phyloP scores from a whole-genome alignment of 768 basidiomycete genomes.

The Mycena sanguinolenta region DNA sequence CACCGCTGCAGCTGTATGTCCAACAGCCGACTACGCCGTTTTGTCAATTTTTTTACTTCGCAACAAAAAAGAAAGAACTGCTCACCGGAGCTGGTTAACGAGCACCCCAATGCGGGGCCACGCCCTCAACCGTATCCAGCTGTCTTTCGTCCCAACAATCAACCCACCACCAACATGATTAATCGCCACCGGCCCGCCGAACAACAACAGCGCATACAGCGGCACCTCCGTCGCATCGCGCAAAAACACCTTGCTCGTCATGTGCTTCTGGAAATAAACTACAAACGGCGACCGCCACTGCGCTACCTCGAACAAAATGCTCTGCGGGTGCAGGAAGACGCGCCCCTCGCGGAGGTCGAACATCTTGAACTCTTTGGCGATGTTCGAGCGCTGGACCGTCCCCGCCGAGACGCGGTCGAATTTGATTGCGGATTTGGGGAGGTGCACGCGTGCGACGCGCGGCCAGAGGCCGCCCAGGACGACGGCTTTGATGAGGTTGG shows the following conservation, averaged over 20 bases:
- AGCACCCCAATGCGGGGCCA: conserved; percentile 94
- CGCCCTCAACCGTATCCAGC: conserved; percentile 74
- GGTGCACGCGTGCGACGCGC: conserved; percentile 79
- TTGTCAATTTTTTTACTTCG: not conserved
- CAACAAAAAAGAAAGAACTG: not conserved
- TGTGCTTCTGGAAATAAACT: conserved; percentile 85
- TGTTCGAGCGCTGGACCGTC: conserved; percentile 86
- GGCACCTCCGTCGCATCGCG: conserved; percentile 95
- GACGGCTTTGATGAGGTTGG: conserved; percentile 86
- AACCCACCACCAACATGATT: conserved; percentile 88
- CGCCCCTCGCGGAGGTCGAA: conserved; percentile 76
- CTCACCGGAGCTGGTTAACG: conserved; percentile 86
- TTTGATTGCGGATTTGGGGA: conserved; percentile 81
- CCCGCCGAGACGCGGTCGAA: conserved; percentile 91
- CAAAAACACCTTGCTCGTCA: conserved; percentile 87
- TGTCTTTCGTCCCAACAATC: conserved; percentile 67
- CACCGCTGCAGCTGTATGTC: conserved; percentile 71
- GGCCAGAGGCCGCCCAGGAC: conserved; percentile 92
- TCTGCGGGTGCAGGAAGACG: conserved; percentile 88
- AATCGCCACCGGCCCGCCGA: conserved; percentile 84
- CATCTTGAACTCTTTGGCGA: conserved; percentile 86
- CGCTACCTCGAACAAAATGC: conserved; percentile 79
- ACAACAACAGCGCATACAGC: conserved; percentile 86
- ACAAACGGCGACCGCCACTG: conserved; percentile 85
- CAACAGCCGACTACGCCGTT: conserved; percentile 61